phyloP scores from a whole-genome alignment of 495 filamentous ascomycete genomes.

The Podospora sp. region DNA sequence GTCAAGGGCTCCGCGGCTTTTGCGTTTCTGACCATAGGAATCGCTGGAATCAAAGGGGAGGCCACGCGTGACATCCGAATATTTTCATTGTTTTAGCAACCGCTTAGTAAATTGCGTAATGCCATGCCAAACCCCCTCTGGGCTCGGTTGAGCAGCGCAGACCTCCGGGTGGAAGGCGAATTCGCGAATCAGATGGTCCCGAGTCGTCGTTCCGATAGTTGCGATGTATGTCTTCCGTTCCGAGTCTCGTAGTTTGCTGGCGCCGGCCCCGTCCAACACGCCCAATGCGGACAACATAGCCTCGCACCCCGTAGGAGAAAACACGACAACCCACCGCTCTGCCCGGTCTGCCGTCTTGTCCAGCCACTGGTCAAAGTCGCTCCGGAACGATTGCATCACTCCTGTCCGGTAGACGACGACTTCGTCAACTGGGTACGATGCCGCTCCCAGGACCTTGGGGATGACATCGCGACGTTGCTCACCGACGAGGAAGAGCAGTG shows the following conservation, averaged over 20 bases:
- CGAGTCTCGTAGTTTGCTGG: constrained; percentile 37
- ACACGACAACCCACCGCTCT: constrained; percentile 83
- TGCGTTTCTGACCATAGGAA: not conserved
- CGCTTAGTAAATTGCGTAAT: constrained; percentile 56
- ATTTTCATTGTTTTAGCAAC: constrained; percentile 11
- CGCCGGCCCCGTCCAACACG: constrained; percentile 53
- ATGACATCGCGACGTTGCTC: constrained; percentile 88
- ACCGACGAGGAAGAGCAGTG: constrained; percentile 82
- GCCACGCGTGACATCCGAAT: not conserved
- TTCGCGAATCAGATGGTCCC: constrained; percentile 65
- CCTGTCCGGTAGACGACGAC: constrained; percentile 83
- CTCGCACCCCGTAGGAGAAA: constrained; percentile 87
- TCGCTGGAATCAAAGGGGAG: not conserved
- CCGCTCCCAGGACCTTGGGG: constrained; percentile 69
- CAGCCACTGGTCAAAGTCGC: constrained; percentile 58
- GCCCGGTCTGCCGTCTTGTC: constrained; percentile 40
- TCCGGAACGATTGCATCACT: constrained; percentile 72
- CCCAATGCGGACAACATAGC: constrained; percentile 72
- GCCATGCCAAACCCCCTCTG: constrained; percentile 75
- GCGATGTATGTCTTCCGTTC: constrained; percentile 61
- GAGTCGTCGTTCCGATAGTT: constrained; percentile 93
- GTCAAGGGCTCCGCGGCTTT: not conserved
- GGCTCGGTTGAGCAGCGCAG: constrained; percentile 77
- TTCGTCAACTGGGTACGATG: constrained; percentile 65
- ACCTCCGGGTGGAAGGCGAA: constrained; percentile 80